Evolutionary conservation across 129 eudicot genomes (phyloP), one percentile per base, ranked within the genome.

Genomic region (Arctium minus): DNA sequence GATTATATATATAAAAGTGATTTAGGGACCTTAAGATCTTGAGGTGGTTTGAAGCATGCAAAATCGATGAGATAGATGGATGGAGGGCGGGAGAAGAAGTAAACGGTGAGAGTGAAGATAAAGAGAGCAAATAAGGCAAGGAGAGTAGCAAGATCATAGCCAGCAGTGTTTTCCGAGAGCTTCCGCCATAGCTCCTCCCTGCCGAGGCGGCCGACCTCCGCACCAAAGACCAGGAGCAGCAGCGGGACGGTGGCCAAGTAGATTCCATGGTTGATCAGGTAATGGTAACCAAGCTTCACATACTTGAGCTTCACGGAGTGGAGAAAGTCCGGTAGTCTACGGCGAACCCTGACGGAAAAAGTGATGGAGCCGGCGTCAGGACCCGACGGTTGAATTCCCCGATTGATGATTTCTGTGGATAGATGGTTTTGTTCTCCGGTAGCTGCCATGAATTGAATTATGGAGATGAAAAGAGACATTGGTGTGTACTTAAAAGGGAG

Each of bases 201-300:
- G 62, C 84, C 88, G 0, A 92, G 79, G 12, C 90, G 82, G 15
- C 92, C 94, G 30, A 94, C 84, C 81, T 92, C 93, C 5, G 90
- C 93, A 32, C 94, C 84, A 62, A 94, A 88, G 17, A 86, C 82
- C 71, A 94, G 53, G 18, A 91, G 87, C 74, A 92, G 53, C 15
- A 87, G 78, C 6, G 97, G 97, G 6, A 90, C 74, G 1, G 86
- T 83, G 8, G 95, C 97, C 68, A 94, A 36, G 73, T 90, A 94
- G 8, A 94, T 69, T 36, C 89, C 96, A 38, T 92, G 92, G 33
- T 85, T 94, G 12, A 88, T 89, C n/a, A 92, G 75, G 76, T 94
- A 94, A 80, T 90, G 98, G 77, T 94, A 94, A 15, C 98, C 98
- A 48, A 94, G 78, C 74, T 82, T 94, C 48, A 94, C 98, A 11